Evolutionary conservation across 148 eudicot genomes (phyloP).

Genomic region (Bassia scoparia): DNA sequence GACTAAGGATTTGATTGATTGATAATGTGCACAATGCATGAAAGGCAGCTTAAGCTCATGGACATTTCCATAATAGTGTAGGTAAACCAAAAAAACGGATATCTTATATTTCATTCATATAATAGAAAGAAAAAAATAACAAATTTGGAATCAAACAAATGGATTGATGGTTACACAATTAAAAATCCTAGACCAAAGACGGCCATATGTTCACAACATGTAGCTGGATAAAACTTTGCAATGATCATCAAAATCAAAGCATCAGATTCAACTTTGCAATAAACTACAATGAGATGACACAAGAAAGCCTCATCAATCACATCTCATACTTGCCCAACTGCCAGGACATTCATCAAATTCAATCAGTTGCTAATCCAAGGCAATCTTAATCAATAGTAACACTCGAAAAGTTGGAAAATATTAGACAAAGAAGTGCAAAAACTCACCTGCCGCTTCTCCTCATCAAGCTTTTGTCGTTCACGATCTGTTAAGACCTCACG

Average conservation of each 20-base stretch:
- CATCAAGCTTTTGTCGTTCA: constrained; percentile 70
- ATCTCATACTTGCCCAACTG: background rate
- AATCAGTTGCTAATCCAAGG: background rate
- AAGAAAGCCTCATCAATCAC: background rate
- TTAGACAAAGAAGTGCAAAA: background rate
- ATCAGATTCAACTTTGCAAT: background rate
- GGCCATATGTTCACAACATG: background rate
- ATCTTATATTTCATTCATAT: background rate
- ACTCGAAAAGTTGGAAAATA: background rate
- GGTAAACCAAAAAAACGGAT: too few species aligned
- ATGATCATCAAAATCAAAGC: too few species aligned
- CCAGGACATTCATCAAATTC: background rate
- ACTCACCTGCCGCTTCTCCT: constrained; percentile 75
- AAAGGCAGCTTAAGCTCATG: background rate
- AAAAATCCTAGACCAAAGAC: background rate
- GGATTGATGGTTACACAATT: background rate
- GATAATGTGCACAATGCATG: background rate
- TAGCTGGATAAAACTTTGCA: background rate
- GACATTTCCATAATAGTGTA: background rate
- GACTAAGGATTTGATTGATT: too few species aligned
- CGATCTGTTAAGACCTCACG: constrained; percentile 74
- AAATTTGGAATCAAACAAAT: background rate
- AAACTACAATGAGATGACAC: background rate
- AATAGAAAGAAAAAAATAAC: background rate
- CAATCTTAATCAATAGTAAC: background rate